Percentiles rank a stretch among this genome's conserved stretches.
These are phyloP conservation scores for Ogataea pini DNA, from an alignment of 805 yeast genomes.

Conservation along the genomic window DNA sequence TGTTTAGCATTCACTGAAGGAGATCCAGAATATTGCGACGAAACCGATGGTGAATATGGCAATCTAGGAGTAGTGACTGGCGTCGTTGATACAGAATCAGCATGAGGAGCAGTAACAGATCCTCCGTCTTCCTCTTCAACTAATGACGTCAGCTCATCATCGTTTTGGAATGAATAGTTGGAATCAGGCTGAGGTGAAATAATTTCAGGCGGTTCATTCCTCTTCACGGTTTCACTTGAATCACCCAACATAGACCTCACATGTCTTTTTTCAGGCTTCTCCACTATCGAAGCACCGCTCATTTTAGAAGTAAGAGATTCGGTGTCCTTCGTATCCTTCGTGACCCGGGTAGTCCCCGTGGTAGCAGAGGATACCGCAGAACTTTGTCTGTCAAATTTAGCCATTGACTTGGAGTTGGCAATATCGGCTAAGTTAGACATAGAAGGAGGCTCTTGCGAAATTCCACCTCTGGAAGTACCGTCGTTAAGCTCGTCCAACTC, in stretches of 20 bases:
- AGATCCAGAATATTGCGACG: slow-evolving; percentile 25
- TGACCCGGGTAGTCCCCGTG: slow-evolving; percentile 6
- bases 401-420: slow-evolving; percentile 38
- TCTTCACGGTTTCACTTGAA: slow-evolving; percentile 4
- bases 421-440: slow-evolving; percentile 62
- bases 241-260: slow-evolving; percentile 16
- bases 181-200: slow-evolving; percentile 21
- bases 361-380: slow-evolving; percentile 15
- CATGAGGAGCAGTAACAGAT: slow-evolving; percentile 13
- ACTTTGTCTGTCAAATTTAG: slow-evolving; percentile 22
- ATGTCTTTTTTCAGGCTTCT: slow-evolving; percentile 6
- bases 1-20: slow-evolving; percentile 52
- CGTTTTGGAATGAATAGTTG: slow-evolving; percentile 26
- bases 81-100: slow-evolving; percentile 14
- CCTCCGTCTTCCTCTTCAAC: slow-evolving; percentile 15
- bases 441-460: slow-evolving; percentile 49
- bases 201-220: slow-evolving; percentile 17
- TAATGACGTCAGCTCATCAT: slow-evolving; percentile 27
- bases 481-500: slow-evolving; percentile 39
- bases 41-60: slow-evolving; percentile 26
- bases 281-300: slow-evolving; percentile 14
- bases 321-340: slow-evolving; percentile 16
- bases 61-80: slow-evolving; percentile 26
- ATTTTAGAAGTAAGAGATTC: slow-evolving; percentile 20
- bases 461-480: slow-evolving; percentile 17